Conservation (phyloP, 2,329 filamentous ascomycete species). For the Metarhizium album region DNA sequence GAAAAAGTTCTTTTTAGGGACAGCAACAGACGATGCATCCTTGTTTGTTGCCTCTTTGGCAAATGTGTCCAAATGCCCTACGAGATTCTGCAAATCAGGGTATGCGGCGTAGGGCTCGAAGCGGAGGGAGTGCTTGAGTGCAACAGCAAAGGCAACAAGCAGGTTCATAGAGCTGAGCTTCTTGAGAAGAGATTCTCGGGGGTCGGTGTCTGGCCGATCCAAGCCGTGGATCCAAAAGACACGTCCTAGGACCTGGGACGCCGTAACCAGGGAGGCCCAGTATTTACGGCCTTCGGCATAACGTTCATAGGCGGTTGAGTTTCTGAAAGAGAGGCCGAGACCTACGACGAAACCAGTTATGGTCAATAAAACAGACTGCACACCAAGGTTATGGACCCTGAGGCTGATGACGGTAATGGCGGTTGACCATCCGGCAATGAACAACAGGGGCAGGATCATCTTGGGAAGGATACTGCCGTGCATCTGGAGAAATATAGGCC, state of each 20-base stretch:
- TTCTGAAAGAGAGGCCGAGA: constrained; percentile 68
- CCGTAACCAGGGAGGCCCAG: constrained; percentile 50
- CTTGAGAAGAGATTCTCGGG: constrained; percentile 56
- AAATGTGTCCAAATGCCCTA: constrained; percentile 66
- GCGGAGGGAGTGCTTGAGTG: constrained; percentile 72
- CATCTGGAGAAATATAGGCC: constrained; percentile 64
- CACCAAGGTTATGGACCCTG: constrained; percentile 26
- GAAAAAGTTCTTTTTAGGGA: constrained; percentile 39
- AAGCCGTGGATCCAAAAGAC: constrained; percentile 74
- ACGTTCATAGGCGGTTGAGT: constrained; percentile 66
- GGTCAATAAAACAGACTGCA: constrained; percentile 47
- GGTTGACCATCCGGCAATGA: constrained; percentile 55
- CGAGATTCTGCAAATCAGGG: constrained; percentile 58
- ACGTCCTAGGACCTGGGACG: constrained; percentile 58
- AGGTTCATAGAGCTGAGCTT: constrained; percentile 71
- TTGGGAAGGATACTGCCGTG: constrained; percentile 66
- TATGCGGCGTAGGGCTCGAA: constrained; percentile 76
- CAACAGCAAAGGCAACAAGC: constrained; percentile 63
- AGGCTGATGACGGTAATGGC: constrained; percentile 47
- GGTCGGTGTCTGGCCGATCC: constrained; percentile 36
- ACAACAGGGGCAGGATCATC: constrained; percentile 57
- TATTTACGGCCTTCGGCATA: constrained; percentile 54
- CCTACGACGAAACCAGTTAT: constrained; percentile 74
- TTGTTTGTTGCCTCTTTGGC: constrained; percentile 43
- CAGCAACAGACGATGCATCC: constrained; percentile 21